Base-by-base conservation (phyloP, 2,329 filamentous ascomycete species). In the Colletotrichum zoysiae region DNA sequence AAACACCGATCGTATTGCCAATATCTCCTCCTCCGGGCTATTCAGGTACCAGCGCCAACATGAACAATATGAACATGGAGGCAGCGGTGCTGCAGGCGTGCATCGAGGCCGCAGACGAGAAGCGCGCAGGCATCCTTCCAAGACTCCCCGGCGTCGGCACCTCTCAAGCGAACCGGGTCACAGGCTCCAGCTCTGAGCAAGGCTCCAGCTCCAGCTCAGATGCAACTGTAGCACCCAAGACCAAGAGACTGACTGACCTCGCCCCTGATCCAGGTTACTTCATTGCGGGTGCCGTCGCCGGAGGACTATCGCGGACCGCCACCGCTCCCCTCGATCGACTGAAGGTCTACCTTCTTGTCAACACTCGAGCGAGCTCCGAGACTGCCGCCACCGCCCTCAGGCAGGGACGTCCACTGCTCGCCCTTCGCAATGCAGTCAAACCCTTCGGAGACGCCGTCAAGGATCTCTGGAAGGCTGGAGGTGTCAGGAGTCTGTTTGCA, bases 341-440 rank as follows among this genome's bases (percentile, higher is more conserved):
- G 71, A 98, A 98, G 85, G 96, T 99, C 75, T 98, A 97, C 81
- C 89, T 99, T 65, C 96, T 99, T 78, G 95, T 97, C 65, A 95
- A 97, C 82, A 97, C 94, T 70, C 88, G 87, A 74, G 84, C 86
- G 67, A 87, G 86, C 70, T 78, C 88, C 75, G 84, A 86, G 76
- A 86, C 89, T 69, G 89, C 90, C 12, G 81, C 92, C 57, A 82
- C 88, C 68, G 92, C 93, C 18, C 89, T 90, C 4, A 95, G 93
- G 79, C 87, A 90, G 70, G 94, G 94, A 40, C 88, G 90, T 57
- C 86, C 92, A 1, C 74, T 93, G 14, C 82, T 85, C 71, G 93
- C 92, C 38, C 82, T 91, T 1, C 89, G 88, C 74, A 91, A 90
- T 76, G 90, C 92, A 23, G 87, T 88, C 51, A 86, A 87, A 74